phyloP scores from a whole-genome alignment of 1,139 yeast species.

The Hemisphaericaspora xylofermentans region DNA sequence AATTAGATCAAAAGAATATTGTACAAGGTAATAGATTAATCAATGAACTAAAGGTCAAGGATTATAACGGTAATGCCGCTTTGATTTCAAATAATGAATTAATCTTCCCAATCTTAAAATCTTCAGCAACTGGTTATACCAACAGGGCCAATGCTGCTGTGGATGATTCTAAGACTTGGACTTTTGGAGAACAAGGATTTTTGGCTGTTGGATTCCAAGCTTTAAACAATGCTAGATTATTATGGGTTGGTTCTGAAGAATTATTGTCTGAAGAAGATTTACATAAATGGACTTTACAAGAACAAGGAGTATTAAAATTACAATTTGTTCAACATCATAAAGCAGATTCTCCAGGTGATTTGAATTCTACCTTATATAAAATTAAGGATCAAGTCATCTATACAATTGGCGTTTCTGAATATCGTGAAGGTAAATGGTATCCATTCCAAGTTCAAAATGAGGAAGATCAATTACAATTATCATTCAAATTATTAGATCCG shows the following conservation, averaged over 20 bases:
- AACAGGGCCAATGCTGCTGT: constrained; percentile 38
- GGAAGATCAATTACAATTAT: constrained; percentile 69
- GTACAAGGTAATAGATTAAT: constrained; percentile 24
- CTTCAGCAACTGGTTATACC: constrained; percentile 68
- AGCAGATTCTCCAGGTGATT: constrained; percentile 38
- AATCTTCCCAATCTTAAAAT: constrained; percentile 68
- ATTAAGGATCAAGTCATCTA: constrained; percentile 68
- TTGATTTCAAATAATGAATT: constrained; percentile 51
- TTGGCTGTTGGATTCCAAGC: constrained; percentile 83
- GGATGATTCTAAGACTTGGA: constrained; percentile 61
- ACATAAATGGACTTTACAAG: constrained; percentile 74
- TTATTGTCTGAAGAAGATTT: constrained; percentile 54
- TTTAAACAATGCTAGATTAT: constrained; percentile 70
- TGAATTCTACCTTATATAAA: constrained; percentile 57
- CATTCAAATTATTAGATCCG: constrained; percentile 91
- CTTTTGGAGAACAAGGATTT: constrained; percentile 77
- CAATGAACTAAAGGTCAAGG: constrained; percentile 16
- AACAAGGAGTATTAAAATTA: constrained; percentile 61
- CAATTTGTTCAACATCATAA: constrained; percentile 53
- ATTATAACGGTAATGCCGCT: constrained; percentile 43
- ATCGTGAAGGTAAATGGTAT: constrained; percentile 62
- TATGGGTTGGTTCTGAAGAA: constrained; percentile 74
- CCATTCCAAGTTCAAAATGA: constrained; percentile 53
- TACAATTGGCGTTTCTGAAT: constrained; percentile 66
- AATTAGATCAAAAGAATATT: constrained; percentile 26